Conservation (phyloP, 805 yeast species). For the Nakazawaea pomicola region DNA sequence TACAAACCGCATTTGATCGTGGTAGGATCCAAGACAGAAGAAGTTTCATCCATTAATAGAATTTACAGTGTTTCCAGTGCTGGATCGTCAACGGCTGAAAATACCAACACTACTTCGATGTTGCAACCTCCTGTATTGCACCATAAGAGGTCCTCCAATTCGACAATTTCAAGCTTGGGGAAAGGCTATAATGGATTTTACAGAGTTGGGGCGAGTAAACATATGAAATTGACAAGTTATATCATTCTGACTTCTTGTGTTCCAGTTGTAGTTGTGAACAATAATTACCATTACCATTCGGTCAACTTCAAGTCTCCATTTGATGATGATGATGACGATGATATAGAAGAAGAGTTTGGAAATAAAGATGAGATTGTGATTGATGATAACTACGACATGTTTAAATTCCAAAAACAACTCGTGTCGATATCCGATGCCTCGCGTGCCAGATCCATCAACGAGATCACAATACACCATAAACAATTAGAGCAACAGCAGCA, state of each 20-base stretch:
- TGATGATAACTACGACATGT: constrained; percentile 19
- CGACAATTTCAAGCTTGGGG: constrained; percentile 13
- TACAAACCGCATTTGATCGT: constrained; percentile 56
- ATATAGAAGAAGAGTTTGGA: background rate
- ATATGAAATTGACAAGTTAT: constrained; percentile 13
- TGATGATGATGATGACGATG: constrained; percentile 9
- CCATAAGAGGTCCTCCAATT: background rate
- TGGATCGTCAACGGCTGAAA: too few species aligned
- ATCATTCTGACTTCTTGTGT: constrained; percentile 11
- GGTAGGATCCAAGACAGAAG: constrained; percentile 30
- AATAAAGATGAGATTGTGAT: constrained; percentile 4
- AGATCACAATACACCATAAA: too few species aligned
- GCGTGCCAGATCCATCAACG: constrained; percentile 16
- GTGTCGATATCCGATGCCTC: constrained; percentile 11
- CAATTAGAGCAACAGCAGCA: too few species aligned
- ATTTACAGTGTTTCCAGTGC: too few species aligned
- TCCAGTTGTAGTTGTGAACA: constrained; percentile 14
- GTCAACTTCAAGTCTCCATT: background rate
- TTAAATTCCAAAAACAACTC: too few species aligned
- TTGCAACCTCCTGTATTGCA: background rate
- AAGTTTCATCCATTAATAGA: too few species aligned
- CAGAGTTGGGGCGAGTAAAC: constrained; percentile 7
- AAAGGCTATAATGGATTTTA: constrained; percentile 15
- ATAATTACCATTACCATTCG: constrained; percentile 1
- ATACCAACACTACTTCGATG: background rate